Base-by-base conservation (phyloP, 371 early-diverging fungal genomes). In the Neoconidiobolus thromboides region DNA sequence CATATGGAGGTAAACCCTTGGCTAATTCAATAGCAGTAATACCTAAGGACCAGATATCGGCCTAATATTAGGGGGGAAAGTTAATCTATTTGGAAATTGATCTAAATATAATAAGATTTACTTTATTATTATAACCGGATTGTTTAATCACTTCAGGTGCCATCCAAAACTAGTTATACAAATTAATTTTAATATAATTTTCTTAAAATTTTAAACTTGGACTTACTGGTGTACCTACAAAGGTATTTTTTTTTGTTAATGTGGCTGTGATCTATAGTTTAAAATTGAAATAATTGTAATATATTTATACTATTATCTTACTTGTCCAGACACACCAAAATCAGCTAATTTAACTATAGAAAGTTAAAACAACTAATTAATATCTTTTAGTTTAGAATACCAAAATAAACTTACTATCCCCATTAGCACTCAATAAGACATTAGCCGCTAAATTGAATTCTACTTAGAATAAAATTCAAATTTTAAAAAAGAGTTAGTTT, bases 31-130 rank as follows among this genome's bases (percentile, higher is more conserved):
- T 93, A 0, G 98, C 92, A 1, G 97, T 94, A 61, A 99, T 96
- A 7, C 98, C 99, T 41, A 98, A 72, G 48, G 91, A 89, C 99
- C 99, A 99, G 47, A 97, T 93, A 74, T 99, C 99, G 0, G 94
- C 96, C 69, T 58, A 26, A 26, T 26, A 26, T 26, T 26, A 26
- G 26, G 26, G 26, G 26, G 26, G 26, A 26, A 26, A 26, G 26
- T 26, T 26, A 26, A 26, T 26, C 0, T 26, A 26, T 26, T 26
- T 26, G 0, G 26, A 26, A 26, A 26, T 26, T 26, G 26, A 26
- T 26, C 26, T 26, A 26, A 26, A 26, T 26, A 26, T 26, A 26
- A 26, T 26, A 26, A 26, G 26, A 26, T 26, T 42, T 67, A 73
- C 74, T 78, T 93, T 95, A 70, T 79, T 79, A 70, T 92, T 86